phyloP scores from a whole-genome alignment of 164 flowering plant species.

The Chloranthus sessilifolius region DNA sequence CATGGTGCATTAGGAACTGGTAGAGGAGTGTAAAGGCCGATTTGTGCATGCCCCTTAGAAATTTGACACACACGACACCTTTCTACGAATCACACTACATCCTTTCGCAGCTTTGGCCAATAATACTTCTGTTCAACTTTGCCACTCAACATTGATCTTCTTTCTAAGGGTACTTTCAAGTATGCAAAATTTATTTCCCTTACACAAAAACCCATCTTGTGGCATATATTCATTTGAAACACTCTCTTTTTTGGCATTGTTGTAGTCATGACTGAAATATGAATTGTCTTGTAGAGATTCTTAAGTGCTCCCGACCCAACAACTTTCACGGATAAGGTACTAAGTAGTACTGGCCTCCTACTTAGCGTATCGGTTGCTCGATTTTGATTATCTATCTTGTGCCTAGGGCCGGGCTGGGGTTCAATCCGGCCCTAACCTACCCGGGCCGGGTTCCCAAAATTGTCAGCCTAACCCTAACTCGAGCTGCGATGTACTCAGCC shows the following conservation, averaged over 20 bases:
- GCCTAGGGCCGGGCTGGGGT: no score
- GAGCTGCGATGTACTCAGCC: no score
- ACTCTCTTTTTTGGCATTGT: background rate
- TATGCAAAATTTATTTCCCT: background rate
- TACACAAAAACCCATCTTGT: background rate
- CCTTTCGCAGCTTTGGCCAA: background rate
- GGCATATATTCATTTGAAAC: background rate
- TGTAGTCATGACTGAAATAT: background rate
- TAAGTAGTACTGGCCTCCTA: no score
- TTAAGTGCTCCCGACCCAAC: background rate
- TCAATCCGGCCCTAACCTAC: no score
- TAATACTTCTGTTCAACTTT: background rate
- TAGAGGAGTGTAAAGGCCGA: conserved; percentile 1
- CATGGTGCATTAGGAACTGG: background rate
- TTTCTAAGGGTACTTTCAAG: background rate
- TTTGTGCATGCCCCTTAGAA: background rate
- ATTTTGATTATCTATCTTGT: no score
- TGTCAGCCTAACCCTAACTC: no score
- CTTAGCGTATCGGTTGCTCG: no score
- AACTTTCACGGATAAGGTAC: background rate
- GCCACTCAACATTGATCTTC: background rate
- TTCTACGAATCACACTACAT: background rate
- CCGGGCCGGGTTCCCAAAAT: no score
- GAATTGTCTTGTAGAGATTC: background rate
- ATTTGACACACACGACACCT: no score